Evolutionary conservation across 2,329 filamentous ascomycete species (phyloP).

Genomic region (Penicillium sp.): DNA sequence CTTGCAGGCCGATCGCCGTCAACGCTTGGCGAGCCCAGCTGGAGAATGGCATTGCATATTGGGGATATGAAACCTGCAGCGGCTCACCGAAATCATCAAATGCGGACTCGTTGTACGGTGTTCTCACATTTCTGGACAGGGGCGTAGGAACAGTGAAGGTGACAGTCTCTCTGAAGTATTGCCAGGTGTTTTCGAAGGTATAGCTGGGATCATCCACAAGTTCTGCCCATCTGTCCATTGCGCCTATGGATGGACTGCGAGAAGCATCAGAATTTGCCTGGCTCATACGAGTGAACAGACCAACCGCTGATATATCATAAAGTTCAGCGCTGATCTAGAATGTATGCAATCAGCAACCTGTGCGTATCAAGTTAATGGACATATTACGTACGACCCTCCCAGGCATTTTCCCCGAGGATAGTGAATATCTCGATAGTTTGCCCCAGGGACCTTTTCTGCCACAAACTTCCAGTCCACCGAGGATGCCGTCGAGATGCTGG

Average conservation of each 20-base stretch:
- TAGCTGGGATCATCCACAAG: constrained; percentile 36
- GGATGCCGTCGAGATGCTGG: constrained; percentile 35
- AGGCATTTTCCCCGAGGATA: constrained; percentile 33
- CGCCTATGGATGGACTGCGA: constrained; percentile 28
- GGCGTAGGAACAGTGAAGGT: constrained; percentile 31
- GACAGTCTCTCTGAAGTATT: constrained; percentile 33
- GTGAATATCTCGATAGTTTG: constrained; percentile 43
- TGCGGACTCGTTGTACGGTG: constrained; percentile 28
- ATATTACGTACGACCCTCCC: constrained; percentile 32
- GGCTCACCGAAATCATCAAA: constrained; percentile 39
- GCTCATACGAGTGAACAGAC: background rate
- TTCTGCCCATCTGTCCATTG: constrained; percentile 38
- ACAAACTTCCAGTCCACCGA: constrained; percentile 54
- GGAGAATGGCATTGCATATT: constrained; percentile 42
- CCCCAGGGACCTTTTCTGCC: constrained; percentile 51
- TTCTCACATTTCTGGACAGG: constrained; percentile 25
- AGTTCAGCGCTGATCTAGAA: constrained; percentile 35
- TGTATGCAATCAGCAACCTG: background rate
- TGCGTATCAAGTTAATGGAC: background rate
- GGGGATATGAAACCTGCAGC: constrained; percentile 47
- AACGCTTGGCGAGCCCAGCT: constrained; percentile 43
- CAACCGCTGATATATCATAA: constrained; percentile 38
- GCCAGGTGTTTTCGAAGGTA: constrained; percentile 32
- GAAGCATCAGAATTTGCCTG: background rate
- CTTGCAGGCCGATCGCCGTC: constrained; percentile 44